A percentile compares a stretch with the other conserved stretches of the same genome.
Conservation (phyloP, 176 grass and related monocot species). For the Carex cristatella region DNA sequence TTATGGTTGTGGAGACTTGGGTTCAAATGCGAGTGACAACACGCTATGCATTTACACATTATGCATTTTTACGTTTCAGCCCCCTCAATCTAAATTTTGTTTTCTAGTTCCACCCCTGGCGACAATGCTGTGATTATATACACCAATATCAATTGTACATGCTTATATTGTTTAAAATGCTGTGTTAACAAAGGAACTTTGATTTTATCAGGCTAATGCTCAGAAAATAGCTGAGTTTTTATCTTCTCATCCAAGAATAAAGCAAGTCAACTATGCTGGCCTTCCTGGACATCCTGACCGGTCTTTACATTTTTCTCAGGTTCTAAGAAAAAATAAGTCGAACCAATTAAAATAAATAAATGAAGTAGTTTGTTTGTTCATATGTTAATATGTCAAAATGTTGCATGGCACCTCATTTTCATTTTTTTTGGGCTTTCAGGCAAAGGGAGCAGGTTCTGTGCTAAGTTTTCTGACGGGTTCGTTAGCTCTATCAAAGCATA, state of each 20-base stretch:
- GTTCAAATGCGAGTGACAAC: no score
- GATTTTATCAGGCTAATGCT: slow-evolving; percentile 68
- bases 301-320: slow-evolving; percentile 86
- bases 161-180: background rate
- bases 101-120: no score
- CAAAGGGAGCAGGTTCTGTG: slow-evolving; percentile 85
- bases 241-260: slow-evolving; percentile 75
- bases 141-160: background rate
- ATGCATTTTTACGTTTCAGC: no score
- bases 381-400: background rate
- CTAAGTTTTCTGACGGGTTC: slow-evolving; percentile 88
- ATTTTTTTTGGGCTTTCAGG: slow-evolving; percentile 26
- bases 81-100: no score
- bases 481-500: slow-evolving; percentile 70
- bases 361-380: background rate
- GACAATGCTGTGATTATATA: background rate
- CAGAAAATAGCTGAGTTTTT: slow-evolving; percentile 97
- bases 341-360: background rate
- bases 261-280: slow-evolving; percentile 82
- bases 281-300: slow-evolving; percentile 74
- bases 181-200: background rate
- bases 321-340: background rate
- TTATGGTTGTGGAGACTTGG: no score
- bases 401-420: background rate
- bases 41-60: no score